Conservation (phyloP, 2,329 filamentous ascomycete species). For the Cytospora schulzeri region DNA sequence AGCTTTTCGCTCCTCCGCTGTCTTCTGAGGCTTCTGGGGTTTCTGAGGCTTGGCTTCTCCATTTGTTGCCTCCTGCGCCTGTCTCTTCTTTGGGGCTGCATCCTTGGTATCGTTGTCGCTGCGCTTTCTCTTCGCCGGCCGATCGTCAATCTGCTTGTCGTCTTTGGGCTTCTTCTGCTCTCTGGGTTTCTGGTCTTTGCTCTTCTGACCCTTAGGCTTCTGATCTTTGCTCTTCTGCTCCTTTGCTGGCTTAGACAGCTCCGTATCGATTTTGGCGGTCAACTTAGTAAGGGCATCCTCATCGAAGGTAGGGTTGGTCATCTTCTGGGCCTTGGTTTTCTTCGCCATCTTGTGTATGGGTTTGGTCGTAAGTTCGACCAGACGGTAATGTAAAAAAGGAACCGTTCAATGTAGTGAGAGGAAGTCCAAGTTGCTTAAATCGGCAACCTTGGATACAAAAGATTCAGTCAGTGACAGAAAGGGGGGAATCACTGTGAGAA, state of each 20-base stretch:
- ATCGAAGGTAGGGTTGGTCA: slow-evolving; percentile 44
- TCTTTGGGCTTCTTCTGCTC: neutral
- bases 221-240: slow-evolving; percentile 32
- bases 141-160: slow-evolving; percentile 11
- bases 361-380: neutral
- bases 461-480: no score
- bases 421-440: neutral
- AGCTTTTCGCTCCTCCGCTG: slow-evolving; percentile 29
- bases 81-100: slow-evolving; percentile 35
- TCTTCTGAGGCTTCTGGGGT: slow-evolving; percentile 28
- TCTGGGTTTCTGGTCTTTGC: slow-evolving; percentile 32
- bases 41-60: slow-evolving; percentile 33
- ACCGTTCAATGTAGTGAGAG: neutral
- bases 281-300: slow-evolving; percentile 54
- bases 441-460: neutral
- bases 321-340: slow-evolving; percentile 41
- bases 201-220: slow-evolving; percentile 31
- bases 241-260: slow-evolving; percentile 44
- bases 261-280: slow-evolving; percentile 59
- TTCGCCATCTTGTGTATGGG: slow-evolving; percentile 30
- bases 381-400: neutral
- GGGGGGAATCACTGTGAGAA: neutral
- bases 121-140: slow-evolving; percentile 40
- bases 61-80: slow-evolving; percentile 32
- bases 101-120: slow-evolving; percentile 38